Evolutionary conservation across 2,329 filamentous ascomycete species (phyloP).

Genomic region (Epichloe uncinata): DNA sequence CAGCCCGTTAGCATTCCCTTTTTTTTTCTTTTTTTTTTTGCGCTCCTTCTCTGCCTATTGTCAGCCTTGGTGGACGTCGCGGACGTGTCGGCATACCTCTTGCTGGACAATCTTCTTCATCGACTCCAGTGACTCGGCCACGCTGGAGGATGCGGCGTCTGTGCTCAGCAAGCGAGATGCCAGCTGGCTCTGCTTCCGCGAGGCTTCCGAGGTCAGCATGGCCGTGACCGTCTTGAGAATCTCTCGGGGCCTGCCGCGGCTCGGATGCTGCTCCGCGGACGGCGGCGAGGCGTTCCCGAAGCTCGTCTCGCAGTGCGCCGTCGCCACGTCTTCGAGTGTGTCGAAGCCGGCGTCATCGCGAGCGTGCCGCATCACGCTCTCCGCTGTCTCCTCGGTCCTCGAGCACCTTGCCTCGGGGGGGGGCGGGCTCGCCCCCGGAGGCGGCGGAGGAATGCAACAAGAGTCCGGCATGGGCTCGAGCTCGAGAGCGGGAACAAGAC

Average conservation of each 20-base stretch:
- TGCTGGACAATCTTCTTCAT: slow-evolving; percentile 13
- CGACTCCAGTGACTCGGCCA: slow-evolving; percentile 6
- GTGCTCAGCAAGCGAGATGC: slow-evolving; percentile 9
- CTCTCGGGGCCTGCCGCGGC: slow-evolving; percentile 15
- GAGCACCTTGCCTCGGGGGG: background rate
- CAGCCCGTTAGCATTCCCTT: background rate
- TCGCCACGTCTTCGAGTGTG: slow-evolving; percentile 14
- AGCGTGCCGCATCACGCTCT: slow-evolving; percentile 11
- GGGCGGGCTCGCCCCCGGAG: background rate
- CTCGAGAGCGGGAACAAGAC: background rate
- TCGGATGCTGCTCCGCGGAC: slow-evolving; percentile 14
- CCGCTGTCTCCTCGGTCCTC: slow-evolving; percentile 11
- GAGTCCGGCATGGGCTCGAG: background rate
- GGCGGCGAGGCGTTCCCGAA: slow-evolving; percentile 10
- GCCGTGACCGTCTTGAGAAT: slow-evolving; percentile 13
- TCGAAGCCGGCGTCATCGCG: slow-evolving; percentile 13
- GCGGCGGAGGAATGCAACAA: background rate
- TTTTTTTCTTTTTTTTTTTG: background rate
- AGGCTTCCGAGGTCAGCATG: slow-evolving; percentile 10
- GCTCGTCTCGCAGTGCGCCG: slow-evolving; percentile 14
- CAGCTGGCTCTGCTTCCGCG: slow-evolving; percentile 1
- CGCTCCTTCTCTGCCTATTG: no score
- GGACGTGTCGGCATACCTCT: slow-evolving; percentile 9
- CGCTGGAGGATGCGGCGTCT: background rate
- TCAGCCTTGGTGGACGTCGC: background rate